phyloP scores from a whole-genome alignment of 495 filamentous ascomycete species.

The Wilcoxina mikolae region DNA sequence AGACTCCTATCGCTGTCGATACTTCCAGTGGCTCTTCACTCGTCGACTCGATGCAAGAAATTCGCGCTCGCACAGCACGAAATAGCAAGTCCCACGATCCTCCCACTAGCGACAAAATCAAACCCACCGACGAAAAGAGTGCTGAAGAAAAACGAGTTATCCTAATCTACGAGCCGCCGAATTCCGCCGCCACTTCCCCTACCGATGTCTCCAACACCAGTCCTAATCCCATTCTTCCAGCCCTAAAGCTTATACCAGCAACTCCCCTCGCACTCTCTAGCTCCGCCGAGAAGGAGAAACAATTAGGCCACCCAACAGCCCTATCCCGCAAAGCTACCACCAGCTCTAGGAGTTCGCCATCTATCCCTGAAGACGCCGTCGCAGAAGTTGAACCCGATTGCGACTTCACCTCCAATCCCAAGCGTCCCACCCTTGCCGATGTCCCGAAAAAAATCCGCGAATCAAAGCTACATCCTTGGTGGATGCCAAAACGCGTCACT shows the following conservation, averaged over 20 bases:
- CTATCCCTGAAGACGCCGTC: neutral
- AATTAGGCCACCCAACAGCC: neutral
- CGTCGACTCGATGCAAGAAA: too few relatives aligned
- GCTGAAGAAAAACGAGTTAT: neutral
- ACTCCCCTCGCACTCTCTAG: neutral
- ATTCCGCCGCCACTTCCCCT: neutral
- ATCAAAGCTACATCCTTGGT: slow-evolving; percentile 1
- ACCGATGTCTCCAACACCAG: neutral
- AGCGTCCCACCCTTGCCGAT: neutral
- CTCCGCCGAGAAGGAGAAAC: slow-evolving; percentile 3
- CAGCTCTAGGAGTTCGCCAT: neutral
- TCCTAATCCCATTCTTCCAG: neutral
- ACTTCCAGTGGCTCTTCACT: too few relatives aligned
- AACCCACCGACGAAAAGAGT: neutral
- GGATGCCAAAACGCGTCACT: neutral
- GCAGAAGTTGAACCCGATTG: neutral
- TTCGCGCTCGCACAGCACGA: too few relatives aligned
- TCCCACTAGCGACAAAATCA: neutral
- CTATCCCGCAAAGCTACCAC: neutral
- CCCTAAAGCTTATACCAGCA: neutral
- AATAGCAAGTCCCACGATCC: too few relatives aligned
- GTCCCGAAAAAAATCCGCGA: slow-evolving; percentile 1
- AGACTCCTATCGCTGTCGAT: neutral
- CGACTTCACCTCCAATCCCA: neutral
- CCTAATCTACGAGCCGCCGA: neutral